Conservation (phyloP, 495 filamentous ascomycete genomes). For the Tuber microsphaerosporum region DNA sequence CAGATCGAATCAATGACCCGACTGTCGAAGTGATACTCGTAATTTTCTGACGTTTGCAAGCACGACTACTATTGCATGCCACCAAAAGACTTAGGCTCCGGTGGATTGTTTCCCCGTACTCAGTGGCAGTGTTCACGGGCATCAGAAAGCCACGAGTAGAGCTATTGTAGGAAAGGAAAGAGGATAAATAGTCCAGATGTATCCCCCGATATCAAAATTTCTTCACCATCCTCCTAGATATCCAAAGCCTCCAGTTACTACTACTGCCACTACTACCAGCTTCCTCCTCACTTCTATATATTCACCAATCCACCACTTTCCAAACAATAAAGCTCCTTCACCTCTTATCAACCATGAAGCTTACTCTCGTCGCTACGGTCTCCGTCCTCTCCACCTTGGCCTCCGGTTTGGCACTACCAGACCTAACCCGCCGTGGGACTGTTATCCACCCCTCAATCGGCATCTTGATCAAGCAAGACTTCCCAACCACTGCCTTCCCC, state of each 20-base stretch:
- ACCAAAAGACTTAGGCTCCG: too few species aligned
- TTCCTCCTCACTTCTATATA: not conserved
- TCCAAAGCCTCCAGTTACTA: not conserved
- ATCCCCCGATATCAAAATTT: not conserved
- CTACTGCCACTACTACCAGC: not conserved
- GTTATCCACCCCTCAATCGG: fast-evolving
- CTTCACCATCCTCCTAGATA: not conserved
- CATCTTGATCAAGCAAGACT: not conserved
- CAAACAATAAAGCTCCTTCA: not conserved
- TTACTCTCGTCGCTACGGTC: not conserved
- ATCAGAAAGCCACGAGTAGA: not conserved
- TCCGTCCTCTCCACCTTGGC: not conserved
- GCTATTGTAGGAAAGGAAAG: not conserved
- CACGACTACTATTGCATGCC: too few species aligned
- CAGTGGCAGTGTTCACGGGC: too few species aligned
- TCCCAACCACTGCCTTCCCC: too few species aligned
- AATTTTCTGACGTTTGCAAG: too few species aligned
- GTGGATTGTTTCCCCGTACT: too few species aligned
- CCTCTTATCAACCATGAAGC: not conserved
- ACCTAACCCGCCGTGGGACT: fast-evolving
- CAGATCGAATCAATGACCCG: not conserved
- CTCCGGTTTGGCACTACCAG: not conserved
- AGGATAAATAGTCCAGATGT: not conserved
- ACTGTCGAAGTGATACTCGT: not conserved
- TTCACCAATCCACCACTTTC: not conserved